Base-by-base conservation (phyloP, 2,329 filamentous ascomycete species). In the Fusarium continuum region DNA sequence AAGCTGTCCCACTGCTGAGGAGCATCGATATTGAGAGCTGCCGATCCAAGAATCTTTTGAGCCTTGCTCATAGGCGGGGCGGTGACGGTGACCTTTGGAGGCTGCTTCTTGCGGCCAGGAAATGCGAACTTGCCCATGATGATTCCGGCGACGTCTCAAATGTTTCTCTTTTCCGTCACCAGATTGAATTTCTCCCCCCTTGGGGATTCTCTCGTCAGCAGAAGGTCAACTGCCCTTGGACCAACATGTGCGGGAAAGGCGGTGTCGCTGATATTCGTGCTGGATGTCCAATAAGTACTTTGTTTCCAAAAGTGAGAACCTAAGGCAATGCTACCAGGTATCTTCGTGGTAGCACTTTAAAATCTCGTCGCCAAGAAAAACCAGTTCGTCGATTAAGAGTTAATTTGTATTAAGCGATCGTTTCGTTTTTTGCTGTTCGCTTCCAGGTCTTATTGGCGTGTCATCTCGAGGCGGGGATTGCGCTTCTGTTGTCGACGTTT, bases 61-160 rank as follows among this genome's bases (percentile, higher is more conserved):
- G 69, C 69, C 47, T 71, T 71, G 49, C 56, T 71, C 58, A 66
- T 65, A n/a, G 55, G 54, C 23, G 69, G 69, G 26, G 65, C 69
- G 29, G 69, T 71, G 36, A 71, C 67, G 4, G 61, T 70, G 26
- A 71, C 69, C 43, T 65, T 61, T 13, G 69, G 69, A 28, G 69
- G 49, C 58, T 70, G 67, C 69, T 71, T 71, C 62, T 71, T 71
- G 67, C 69, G 69, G 43, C 69, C 53, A 20, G 64, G 56, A 23
- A 73, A 72, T 3, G 66, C 59, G 53, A 74, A 74, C 48, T 70
- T 72, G 55, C 62, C 64, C 72, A 74, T 74, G 16, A 74, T 74
- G 16, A 31, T 65, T 53, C 26, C 26, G 28, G 26, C 34, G 50
- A 54, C 44, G 50, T 45, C 36, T 49, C 41, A 16, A 35, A 16